Evolutionary conservation across 495 filamentous ascomycete genomes (phyloP), one percentile per base, ranked within the genome.

Genomic region (Annulohypoxylon bovei): DNA sequence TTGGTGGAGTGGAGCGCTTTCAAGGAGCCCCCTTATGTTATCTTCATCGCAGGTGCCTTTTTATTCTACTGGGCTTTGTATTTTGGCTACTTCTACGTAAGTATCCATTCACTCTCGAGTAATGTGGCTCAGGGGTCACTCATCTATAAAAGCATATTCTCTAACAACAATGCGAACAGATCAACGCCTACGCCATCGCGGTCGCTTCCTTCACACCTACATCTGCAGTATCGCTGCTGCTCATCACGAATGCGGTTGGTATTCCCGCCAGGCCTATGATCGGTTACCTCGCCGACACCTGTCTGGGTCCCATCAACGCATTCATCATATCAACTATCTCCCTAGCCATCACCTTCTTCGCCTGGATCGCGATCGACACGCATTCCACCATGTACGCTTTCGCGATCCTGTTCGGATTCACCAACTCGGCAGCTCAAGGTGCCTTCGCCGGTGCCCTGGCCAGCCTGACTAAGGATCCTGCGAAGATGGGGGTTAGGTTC

Each of bases 11-110:
- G 81, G 80, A 42, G 69, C 6, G 80, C 81, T 1, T 82, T 83
- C 53, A 76, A 70, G 39, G 82, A 84, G 62, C 65, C 61, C 0
- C 76, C 81, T 0, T 84, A 82, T 28, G 28, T 76, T 1, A 62
- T 83, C 30, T 84, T 78, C 67, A 64, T 72, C 16, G 61, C 78
- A 12, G 81, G 77, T 6, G 64, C 78, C 0, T 83, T 82, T 40
- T 46, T 83, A 22, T 70, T 82, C 70, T 82, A 80, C 44, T 83
- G 74, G 77, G 79, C 77, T 8, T 66, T 84, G 22, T 83, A 81
- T 62, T 83, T 84, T 69, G 81, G 78, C 2, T 80, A 71, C 40
- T 83, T 84, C 50, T 84, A 81, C 62, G 82, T 83, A 56, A 79
- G 82, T 72, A 28, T 2, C 23, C 1, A 53, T 42, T n/a, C 16